Evolutionary conservation across 2,329 filamentous ascomycete genomes (phyloP), one percentile per base, ranked within the genome.

Genomic region (Neopestalotiopsis clavispora): DNA sequence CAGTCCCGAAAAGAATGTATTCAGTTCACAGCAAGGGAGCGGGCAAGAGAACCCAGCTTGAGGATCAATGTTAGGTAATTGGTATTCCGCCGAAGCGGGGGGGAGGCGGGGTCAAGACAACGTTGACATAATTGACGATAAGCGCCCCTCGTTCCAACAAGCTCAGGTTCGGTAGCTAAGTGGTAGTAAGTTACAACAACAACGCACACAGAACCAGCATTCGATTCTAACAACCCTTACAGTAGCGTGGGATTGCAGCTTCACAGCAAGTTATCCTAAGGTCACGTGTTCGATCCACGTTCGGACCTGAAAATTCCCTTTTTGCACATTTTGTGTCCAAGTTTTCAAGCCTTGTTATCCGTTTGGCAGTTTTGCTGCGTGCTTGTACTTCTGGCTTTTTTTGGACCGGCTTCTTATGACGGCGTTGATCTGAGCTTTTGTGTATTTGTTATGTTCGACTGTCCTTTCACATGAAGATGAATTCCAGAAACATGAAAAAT

Each of bases 201-300:
- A 17, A 4, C 4, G 5, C 57, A 6, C 49, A 13, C n/a, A 30
- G 28, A 13, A 59, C 57, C 57, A 34, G 7, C 57, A 59, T 34
- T 52, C 45, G 45, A 59, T 59, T 59, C 57, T 59, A 59, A 59
- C 57, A 59, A 13, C 57, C 45, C 7, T 59, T 34, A 14, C 57
- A 59, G 57, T 30, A 62, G 59, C 59, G 59, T 62, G 59, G 59
- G 59, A 62, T 62, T 62, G 59, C 59, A 62, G 59, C 20, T 30
- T 30, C 57, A 59, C 23, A 59, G 56, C 30, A 34, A 30, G 57
- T 30, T 40, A 62, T 62, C 59, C 59, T 62, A 62, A 62, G 59
- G 59, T 40, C 59, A 62, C 59, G 59, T 62, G 59, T 62, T 62
- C 59, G 59, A 62, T 62, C 59, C 59, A 62, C 59, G 59, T 62